Evolutionary conservation across 495 filamentous ascomycete genomes (phyloP).

Genomic region (Daldinia childiae): DNA sequence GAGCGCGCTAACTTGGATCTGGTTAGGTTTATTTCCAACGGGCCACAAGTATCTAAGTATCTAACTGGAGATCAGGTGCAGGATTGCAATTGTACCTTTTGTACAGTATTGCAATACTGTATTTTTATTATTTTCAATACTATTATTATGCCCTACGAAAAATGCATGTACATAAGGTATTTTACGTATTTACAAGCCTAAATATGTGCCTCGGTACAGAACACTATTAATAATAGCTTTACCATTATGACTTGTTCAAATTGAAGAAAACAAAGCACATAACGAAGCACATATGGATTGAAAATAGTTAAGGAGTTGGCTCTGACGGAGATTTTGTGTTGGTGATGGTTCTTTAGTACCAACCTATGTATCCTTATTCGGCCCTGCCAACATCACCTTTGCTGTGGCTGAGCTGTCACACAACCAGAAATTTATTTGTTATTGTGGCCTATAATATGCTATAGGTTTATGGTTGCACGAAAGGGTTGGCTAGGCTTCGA

Average conservation of each 20-base stretch:
- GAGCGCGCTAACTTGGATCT: conserved; percentile 21
- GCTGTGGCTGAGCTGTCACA: conserved; percentile 36
- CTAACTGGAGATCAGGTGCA: conserved; percentile 20
- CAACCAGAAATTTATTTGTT: conserved; percentile 27
- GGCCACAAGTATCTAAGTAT: conserved; percentile 8
- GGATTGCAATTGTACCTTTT: conserved; percentile 7
- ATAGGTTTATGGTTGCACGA: not conserved
- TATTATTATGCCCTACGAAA: not conserved
- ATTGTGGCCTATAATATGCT: conserved; percentile 21
- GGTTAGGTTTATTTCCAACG: conserved; percentile 25
- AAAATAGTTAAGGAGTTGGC: not conserved
- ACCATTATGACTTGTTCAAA: not conserved
- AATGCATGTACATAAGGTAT: not conserved
- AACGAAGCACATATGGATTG: not conserved
- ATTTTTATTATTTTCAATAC: not conserved
- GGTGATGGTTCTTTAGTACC: not conserved
- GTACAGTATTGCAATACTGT: not conserved
- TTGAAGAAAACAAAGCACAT: not conserved
- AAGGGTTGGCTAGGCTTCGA: conserved; percentile 10
- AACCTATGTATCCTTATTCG: conserved; percentile 10
- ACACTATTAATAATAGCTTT: not conserved
- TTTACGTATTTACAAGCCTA: not conserved
- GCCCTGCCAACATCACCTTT: conserved; percentile 15
- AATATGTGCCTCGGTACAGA: not conserved
- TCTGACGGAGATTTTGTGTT: not conserved